A percentile compares a stretch with the other conserved stretches of the same genome.
Conservation (phyloP, 768 basidiomycete genomes). For the Agrocybe pediades region DNA sequence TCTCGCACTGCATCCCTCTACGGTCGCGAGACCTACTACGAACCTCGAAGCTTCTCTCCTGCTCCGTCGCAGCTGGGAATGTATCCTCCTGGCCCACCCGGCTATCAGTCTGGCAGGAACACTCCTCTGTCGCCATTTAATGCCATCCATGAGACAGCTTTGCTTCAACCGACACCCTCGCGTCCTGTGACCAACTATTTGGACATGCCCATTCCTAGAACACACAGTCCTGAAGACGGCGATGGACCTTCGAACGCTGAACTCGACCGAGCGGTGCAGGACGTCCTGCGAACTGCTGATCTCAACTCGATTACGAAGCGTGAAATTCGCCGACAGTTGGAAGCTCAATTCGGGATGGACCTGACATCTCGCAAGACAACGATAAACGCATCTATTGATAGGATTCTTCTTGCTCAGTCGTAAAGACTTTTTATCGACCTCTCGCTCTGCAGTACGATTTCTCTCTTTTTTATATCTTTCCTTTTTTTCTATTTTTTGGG, state of each 20-base stretch:
- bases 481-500: conserved; percentile 16
- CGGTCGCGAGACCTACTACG: conserved; percentile 87
- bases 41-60: conserved; percentile 74
- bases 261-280: conserved; percentile 73
- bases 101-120: conserved; percentile 78
- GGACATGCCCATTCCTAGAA: conserved; percentile 63
- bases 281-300: conserved; percentile 76
- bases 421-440: conserved; percentile 12
- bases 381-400: conserved; percentile 81
- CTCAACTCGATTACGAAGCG: conserved; percentile 92
- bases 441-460: conserved; percentile 7
- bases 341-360: conserved; percentile 80
- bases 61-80: conserved; percentile 68
- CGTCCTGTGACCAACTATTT: conserved; percentile 78
- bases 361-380: conserved; percentile 67
- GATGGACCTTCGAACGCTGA: conserved; percentile 68
- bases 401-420: conserved; percentile 57
- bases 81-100: conserved; percentile 62
- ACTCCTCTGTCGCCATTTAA: conserved; percentile 60
- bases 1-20: conserved; percentile 81
- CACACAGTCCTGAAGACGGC: conserved; percentile 53
- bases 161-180: conserved; percentile 67
- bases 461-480: conserved; percentile 9
- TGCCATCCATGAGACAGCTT: conserved; percentile 29
- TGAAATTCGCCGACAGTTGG: conserved; percentile 81